Evolutionary conservation across 306 rosid species (phyloP), one percentile per base, ranked within the genome.

Genomic region (Fragaria ananassa): DNA sequence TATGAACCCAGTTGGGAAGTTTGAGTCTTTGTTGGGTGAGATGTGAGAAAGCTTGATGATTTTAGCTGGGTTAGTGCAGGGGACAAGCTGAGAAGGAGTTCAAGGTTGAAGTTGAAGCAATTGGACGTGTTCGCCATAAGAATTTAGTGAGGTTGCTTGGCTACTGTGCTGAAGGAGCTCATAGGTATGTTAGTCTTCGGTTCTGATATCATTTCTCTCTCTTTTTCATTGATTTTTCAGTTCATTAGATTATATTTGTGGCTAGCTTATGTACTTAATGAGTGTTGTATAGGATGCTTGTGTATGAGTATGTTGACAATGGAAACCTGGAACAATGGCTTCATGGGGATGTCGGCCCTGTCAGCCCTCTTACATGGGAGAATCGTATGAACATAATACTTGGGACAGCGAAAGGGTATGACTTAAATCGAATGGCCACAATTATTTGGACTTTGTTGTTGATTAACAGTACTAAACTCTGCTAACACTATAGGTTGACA

Each of bases 11-110:
- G 76, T 58, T 61, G 68, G 39, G 62, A 69, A 60, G 39, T 70
- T 62, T 49, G 70, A 47, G 67, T 2, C 25, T 51, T 37, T 18
- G 8, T 15, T 4, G 10, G 46, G 10, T 9, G 6, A 21, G 66
- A 23, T 19, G 29, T 49, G 49, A 27, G 61, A 72, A 72, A 56
- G 83, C 27, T 71, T 63, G 65, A 65, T 18, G 49, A 23, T 34
- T 9, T 13, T 78, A 10, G 45, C 70, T 50, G 25, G 19, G 46
- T 73, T 68, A 74, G 39, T 51, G 67, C 66, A 88, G 92, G 79
- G 90, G 92, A 75, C 92, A 88, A 79, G 92, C 90, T 42, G 92
- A 88, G 85, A 88, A 76, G 82, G 89, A 88, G 83, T 88, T 88
- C 78, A 86, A 86, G 84, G 92, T 86, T 41, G 92, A 86, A 80